Percentiles rank a stretch among this genome's conserved stretches.
Conservation (phyloP, 106 monocot genomes). For the Platanthera zijinensis region DNA sequence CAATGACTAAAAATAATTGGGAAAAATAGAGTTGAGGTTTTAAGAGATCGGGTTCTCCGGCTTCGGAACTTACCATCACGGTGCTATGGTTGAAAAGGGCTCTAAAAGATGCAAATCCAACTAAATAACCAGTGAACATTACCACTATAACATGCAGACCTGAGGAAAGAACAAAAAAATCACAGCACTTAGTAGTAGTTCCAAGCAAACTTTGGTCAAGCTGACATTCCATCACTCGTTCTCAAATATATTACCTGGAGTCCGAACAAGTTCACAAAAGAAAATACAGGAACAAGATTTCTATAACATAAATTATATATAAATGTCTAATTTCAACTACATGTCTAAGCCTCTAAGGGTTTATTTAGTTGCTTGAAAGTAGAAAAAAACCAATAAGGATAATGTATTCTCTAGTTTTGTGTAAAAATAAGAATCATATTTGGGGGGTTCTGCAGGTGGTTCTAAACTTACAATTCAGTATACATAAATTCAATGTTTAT, state of each 20-base stretch:
- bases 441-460: no score
- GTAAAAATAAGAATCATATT: no score
- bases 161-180: slow-evolving; percentile 14
- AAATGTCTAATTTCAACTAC: no score
- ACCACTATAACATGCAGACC: slow-evolving; percentile 60
- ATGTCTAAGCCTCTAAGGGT: no score
- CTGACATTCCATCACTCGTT: not conserved
- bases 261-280: not conserved
- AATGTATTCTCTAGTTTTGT: no score
- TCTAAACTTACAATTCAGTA: no score
- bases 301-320: no score
- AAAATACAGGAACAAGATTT: no score
- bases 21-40: not conserved
- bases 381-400: no score
- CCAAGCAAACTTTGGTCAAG: not conserved
- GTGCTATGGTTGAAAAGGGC: slow-evolving; percentile 55
- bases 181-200: not conserved
- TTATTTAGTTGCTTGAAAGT: no score
- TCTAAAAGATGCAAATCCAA: slow-evolving; percentile 60
- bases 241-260: not conserved
- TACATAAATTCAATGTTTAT: no score
- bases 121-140: slow-evolving; percentile 73
- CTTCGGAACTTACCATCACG: slow-evolving; percentile 33
- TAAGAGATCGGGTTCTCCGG: not conserved
- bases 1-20: no score